Evolutionary conservation across 208 protist genomes (phyloP).

Genomic region (Trypanosomatidae sp.): DNA sequence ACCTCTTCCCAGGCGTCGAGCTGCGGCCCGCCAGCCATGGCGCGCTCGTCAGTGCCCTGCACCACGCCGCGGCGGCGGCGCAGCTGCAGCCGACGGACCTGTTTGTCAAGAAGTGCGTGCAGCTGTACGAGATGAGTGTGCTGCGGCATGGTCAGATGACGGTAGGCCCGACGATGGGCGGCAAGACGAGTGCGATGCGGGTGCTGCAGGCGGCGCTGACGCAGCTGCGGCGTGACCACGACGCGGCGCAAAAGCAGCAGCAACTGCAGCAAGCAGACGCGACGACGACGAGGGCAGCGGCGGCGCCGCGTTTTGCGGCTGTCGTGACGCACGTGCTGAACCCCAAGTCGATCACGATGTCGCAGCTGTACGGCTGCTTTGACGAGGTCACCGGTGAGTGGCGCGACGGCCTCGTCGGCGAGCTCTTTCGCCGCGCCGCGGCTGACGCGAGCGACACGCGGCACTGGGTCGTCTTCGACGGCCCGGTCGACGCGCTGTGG

Average conservation of each 20-base stretch:
- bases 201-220: constrained; percentile 85
- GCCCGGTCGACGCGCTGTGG: constrained; percentile 93
- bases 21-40: constrained; percentile 88
- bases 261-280: constrained; percentile 84
- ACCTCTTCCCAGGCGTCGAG: constrained; percentile 94
- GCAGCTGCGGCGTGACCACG: constrained; percentile 41
- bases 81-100: constrained; percentile 89
- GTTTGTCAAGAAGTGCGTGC: constrained; percentile 95
- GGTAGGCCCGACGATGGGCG: constrained; percentile 94
- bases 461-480: constrained; percentile 96
- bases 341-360: constrained; percentile 97
- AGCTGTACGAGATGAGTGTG: constrained; percentile 97
- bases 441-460: constrained; percentile 73
- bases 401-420: constrained; percentile 92
- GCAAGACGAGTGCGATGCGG: constrained; percentile 87
- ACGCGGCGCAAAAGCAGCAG: constrained; percentile 39
- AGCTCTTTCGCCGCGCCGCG: constrained; percentile 85
- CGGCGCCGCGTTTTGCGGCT: constrained; percentile 64
- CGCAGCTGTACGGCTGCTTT: constrained; percentile 95
- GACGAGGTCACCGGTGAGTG: constrained; percentile 94
- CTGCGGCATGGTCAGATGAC: constrained; percentile 97
- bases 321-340: constrained; percentile 88
- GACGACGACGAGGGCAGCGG: constrained; percentile 37
- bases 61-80: constrained; percentile 41
- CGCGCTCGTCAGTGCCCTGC: constrained; percentile 64